Evolutionary conservation across 164 flowering plant species (phyloP), one percentile per base, ranked within the genome.

Genomic region (Dillenia turbinata): DNA sequence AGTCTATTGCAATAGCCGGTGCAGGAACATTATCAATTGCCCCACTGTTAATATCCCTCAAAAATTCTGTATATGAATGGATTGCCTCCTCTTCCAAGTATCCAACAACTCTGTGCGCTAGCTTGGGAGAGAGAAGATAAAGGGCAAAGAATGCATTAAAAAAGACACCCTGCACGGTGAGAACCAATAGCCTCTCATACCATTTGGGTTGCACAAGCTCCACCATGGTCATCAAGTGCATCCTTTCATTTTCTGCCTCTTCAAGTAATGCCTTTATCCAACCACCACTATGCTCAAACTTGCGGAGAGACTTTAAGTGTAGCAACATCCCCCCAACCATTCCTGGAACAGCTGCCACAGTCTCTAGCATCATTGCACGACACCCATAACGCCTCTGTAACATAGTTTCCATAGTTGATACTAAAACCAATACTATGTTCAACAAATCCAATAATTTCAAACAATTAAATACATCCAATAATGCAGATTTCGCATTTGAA

Each of bases 331-430:
- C 97, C 64, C 92, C 97, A 49, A 90, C 97, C 95, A 90, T 88
- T n/a, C 95, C 97, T 8, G 95, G 95, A 53, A 90, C 97, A 19
- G 90, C 97, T 16, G 97, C 97, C 51, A 90, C 95, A 10, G 97
- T 90, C 72, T 90, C 97, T 51, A 90, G 82, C 97, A 90, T 90
- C 95, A 90, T 85, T 47, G 97, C 97, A 26, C 82, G 95, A 58
- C 97, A 90, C 0, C 97, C 97, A 72, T 90, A 90, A 51, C 97
- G 75, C 65, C 94, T 86, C 97, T 90, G 79, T 61, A 77, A 59
- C 19, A 60, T 16, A 49, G 56, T 45, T 59, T 43, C 54, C 50
- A 46, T 0, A 15, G 66, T 54, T 26, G 48, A 24, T 51, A 26
- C 5, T 12, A 9, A n/a, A 51, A 33, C 40, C 40, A 33, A 33